Evolutionary conservation across 2,329 filamentous ascomycete species (phyloP), one percentile per base, ranked within the genome.

Genomic region (Pseudocercospora fijiensis): DNA sequence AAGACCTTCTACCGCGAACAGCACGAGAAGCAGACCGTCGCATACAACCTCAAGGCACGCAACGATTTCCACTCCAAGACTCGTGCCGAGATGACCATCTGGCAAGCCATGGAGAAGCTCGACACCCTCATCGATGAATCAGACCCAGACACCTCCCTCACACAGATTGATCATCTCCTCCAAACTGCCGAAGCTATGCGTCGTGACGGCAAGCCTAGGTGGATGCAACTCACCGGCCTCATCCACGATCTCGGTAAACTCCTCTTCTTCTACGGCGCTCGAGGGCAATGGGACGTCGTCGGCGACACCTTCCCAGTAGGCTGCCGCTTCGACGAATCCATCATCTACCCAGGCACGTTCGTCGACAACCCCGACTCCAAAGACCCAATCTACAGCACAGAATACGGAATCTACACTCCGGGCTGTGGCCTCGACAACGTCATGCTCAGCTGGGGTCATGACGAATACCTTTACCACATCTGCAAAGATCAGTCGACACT

Each of bases 211-310:
- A 90, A 91, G 81, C 90, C 90, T 8, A 84, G 89, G 69, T 92
- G 90, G 90, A 91, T 92, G 88, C 89, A 92, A 79, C 78, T 92
- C 27, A 89, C 87, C 0, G 90, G 90, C 6, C 82, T 93, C 24
- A 88, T 92, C 76, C 90, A 93, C 78, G 90, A 92, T 74, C 82
- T 92, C 0, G 90, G 90, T 76, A 93, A 92, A 79, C 84, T 93
- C 10, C 85, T 92, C 67, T 90, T 88, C 82, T 90, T 92, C 80
- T 90, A 90, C 79, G 90, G 86, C 65, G 91, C 90, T n/a, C 81
- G 89, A 72, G 92, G 92, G 58, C 92, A 96, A 79, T 96, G 92
- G 92, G 92, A 96, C 74, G 92, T 96, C 2, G 92, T 96, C 26
- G 92, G 92, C 62, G 90, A 93, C 77, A 92, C 90, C 0, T 92